A percentile compares a stretch with the other conserved stretches of the same genome.
Evolutionary conservation across 73 alveolate genomes (phyloP).

Genomic region (Symbiodinium pilosum): DNA sequence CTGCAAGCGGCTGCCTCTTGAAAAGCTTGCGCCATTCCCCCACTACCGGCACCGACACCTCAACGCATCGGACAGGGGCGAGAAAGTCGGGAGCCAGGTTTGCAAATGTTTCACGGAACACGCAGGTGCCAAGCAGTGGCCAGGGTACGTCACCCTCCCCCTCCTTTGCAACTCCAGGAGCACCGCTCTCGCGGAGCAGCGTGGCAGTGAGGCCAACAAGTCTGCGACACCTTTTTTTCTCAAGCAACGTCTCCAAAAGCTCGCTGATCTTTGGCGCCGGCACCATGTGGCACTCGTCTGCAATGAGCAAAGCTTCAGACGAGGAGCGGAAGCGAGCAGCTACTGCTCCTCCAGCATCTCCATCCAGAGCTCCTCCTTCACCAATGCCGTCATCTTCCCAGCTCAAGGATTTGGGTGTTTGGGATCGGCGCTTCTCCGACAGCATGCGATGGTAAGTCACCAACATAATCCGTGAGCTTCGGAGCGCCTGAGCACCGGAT

Average conservation of each 20-base stretch:
- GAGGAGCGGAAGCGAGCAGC: slow-evolving; percentile 69
- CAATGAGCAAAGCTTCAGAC: slow-evolving; percentile 35
- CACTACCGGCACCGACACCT: slow-evolving; percentile 84
- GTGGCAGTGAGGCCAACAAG: slow-evolving; percentile 87
- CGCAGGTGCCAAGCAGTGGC: slow-evolving; percentile 88
- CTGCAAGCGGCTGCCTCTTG: slow-evolving; percentile 62
- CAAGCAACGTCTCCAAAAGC: slow-evolving; percentile 24
- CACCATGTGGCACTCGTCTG: slow-evolving; percentile 94
- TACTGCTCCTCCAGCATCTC: slow-evolving; percentile 34
- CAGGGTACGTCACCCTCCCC: slow-evolving; percentile 71
- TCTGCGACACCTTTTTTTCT: not conserved
- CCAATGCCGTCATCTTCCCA: slow-evolving; percentile 52
- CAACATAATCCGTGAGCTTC: slow-evolving; percentile 1
- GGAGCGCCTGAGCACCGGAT: not conserved
- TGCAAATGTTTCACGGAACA: slow-evolving; percentile 62
- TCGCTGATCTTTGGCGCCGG: slow-evolving; percentile 87
- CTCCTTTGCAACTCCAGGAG: not conserved
- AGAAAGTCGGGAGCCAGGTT: slow-evolving; percentile 59
- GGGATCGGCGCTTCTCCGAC: slow-evolving; percentile 39
- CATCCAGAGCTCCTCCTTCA: slow-evolving; percentile 19
- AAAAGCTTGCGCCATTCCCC: slow-evolving; percentile 65
- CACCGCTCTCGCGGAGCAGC: slow-evolving; percentile 22
- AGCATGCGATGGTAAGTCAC: slow-evolving; percentile 89
- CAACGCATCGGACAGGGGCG: slow-evolving; percentile 88
- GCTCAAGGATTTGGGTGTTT: not conserved